Base-by-base conservation (phyloP, 495 filamentous ascomycete species). In the Hypoxylon crocopeplum region DNA sequence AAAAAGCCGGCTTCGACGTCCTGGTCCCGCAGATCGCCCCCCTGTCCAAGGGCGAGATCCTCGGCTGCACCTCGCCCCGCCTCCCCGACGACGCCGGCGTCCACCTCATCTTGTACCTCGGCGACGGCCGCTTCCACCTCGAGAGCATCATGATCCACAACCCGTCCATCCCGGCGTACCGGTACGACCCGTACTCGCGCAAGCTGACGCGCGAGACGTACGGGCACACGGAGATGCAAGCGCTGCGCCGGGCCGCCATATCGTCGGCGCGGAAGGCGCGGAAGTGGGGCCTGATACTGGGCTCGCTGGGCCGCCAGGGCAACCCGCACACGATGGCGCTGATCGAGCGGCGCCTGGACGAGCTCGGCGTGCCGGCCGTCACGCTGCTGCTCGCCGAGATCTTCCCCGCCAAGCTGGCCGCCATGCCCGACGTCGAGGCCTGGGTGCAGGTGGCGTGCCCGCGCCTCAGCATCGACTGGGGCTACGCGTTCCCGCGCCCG, bases 111-210 rank as follows among this genome's bases (percentile, higher is more conserved):
- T 78, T 99, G 8, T 99, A 99, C 68, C 83, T 99, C 3, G 94
- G 94, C 22, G 94, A 99, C 66, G 94, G 94, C 15, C 84, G 93
- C 42, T 99, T 99, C 80, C 94, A 99, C 65, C 87, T 99, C 24
- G 94, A 99, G 71, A 91, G 87, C 54, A 93, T 93, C 56, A 98
- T 99, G 94, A 99, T 99, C 62, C 92, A 97, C 70, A 98, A 98
- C 74, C 94, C 94, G 0, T 68, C 74, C 5, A 84, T 97, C 11
- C 88, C 93, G 2, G 92, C 95, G 8, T 98, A 97, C 76, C 86
- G 95, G 15, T 99, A 99, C 69, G 94, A 99, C 68, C 94, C 94
- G 0, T 99, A 99, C 75, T 92, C 91, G 25, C 84, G 93, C 21
- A 92, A 89, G 34, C 82, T 99, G 7, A 97, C 95, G 4, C 86